Base-by-base conservation (phyloP, 208 protist genomes). In the Trypanosoma lewisi region DNA sequence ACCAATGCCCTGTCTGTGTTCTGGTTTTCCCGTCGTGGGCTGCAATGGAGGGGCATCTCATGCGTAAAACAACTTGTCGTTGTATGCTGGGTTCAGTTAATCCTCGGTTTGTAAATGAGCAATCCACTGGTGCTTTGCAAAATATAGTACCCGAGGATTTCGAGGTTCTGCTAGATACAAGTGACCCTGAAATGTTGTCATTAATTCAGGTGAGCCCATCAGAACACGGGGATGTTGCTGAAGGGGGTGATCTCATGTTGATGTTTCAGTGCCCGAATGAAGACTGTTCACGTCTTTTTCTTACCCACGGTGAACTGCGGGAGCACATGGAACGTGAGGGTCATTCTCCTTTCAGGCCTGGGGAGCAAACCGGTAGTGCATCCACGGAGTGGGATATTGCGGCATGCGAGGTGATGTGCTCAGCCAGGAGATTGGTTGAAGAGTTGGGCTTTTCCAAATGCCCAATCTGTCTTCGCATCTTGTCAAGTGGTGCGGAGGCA, bases 1-100 rank as follows among this genome's bases (percentile, higher is more conserved):
- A 89, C 62, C 87, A 93, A 58, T 93, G 87, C 69, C 72, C 56
- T 4, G 62, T 80, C 45, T 93, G 87, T 42, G 45, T 75, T 8
- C 65, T 75, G 21, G 48, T 93, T 28, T 89, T 93, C 67, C 56
- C 64, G 5, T 67, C 42, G 1, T 88, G 82, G 83, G 65, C 69
- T 25, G 7, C 51, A 9, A 73, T 89, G 44, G 56, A 75, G 31
- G n/a, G 61, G 6, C 83, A 93, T 68, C 70, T 84, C 9, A 54
- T 60, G 2, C 31, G 16, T 1, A 84, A 70, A 7, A 51, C 67
- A 0, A 80, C 87, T 69, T 77, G 80, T 49, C 53, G 56, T 17
- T 34, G 62, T 47, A 28, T 65, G 68, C 33, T 86, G 62, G 39
- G n/a, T 12, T 2, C 27, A 6, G n/a, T 72, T 45, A 25, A 23